Evolutionary conservation across 1,139 yeast species (phyloP).

Genomic region (Zygotorulaspora mrakii): DNA sequence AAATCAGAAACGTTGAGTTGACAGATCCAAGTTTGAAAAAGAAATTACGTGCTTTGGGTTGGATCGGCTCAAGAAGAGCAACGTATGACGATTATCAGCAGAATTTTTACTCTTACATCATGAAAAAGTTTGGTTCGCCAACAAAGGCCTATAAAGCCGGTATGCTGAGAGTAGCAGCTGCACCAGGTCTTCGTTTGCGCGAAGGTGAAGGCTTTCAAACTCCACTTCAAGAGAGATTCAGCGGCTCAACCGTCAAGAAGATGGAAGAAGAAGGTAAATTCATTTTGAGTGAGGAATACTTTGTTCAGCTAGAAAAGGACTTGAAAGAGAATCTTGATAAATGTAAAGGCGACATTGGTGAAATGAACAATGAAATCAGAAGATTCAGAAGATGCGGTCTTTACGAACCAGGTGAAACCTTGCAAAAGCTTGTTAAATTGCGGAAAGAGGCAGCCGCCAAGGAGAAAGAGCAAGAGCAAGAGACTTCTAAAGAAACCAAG

Average conservation of each 20-base stretch:
- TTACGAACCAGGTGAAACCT: conserved; percentile 44
- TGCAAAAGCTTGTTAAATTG: conserved; percentile 38
- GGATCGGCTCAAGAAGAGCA: conserved; percentile 87
- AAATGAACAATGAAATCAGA: conserved; percentile 38
- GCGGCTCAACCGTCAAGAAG: conserved; percentile 34
- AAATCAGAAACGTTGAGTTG: conserved; percentile 27
- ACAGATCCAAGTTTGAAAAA: conserved; percentile 43
- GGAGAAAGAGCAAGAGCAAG: conserved; percentile 11
- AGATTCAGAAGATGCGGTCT: conserved; percentile 61
- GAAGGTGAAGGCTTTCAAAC: conserved; percentile 82
- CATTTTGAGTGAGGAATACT: conserved; percentile 50
- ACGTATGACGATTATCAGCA: conserved; percentile 69
- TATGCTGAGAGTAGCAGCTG: conserved; percentile 53
- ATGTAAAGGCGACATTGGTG: conserved; percentile 32
- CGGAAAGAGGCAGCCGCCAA: conserved; percentile 32
- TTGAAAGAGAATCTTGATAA: conserved; percentile 38
- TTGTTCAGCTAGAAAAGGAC: conserved; percentile 47
- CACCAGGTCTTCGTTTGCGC: conserved; percentile 60
- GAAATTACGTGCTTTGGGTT: conserved; percentile 65
- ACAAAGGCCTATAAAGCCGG: conserved; percentile 77
- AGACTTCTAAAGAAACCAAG: conserved; percentile 16
- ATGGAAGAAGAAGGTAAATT: conserved; percentile 41
- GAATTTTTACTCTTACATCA: conserved; percentile 59
- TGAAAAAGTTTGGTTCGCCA: conserved; percentile 71
- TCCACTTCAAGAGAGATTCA: conserved; percentile 42